These are phyloP conservation scores for Cucumis hystrix DNA, from an alignment of 306 rosid species.

Conservation along the genomic window DNA sequence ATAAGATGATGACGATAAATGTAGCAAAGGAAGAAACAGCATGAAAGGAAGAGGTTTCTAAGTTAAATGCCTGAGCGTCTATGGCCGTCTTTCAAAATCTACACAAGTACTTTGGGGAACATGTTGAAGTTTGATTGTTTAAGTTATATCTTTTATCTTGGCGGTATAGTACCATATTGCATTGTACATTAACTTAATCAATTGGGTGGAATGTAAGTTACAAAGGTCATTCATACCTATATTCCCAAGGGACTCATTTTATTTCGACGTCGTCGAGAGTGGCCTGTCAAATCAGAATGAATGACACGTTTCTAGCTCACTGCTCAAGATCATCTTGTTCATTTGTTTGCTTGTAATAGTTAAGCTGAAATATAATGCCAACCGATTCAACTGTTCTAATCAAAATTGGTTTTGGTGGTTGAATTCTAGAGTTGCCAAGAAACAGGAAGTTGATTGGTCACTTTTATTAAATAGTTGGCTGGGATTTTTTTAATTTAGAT, in stretches of 20 bases:
- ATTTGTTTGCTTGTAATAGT: not conserved
- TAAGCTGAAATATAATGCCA: not conserved
- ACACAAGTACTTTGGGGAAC: not conserved
- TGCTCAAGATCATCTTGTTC: not conserved
- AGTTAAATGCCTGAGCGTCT: not conserved
- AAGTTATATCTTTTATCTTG: not conserved
- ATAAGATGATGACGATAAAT: constrained; percentile 61
- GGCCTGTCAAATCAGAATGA: constrained; percentile 1
- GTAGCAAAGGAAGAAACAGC: constrained; percentile 9
- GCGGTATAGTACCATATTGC: constrained; percentile 1
- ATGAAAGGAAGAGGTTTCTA: not conserved
- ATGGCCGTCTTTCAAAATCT: not conserved
- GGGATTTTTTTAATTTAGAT: not conserved
- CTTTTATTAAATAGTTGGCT: not conserved
- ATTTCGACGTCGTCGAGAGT: constrained; percentile 7
- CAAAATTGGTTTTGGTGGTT: not conserved
- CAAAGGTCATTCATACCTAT: not conserved
- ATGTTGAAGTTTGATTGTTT: constrained; percentile 6
- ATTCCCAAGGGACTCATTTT: not conserved
- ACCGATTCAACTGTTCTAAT: not conserved
- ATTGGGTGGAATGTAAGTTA: constrained; percentile 2
- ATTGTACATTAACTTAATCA: not conserved
- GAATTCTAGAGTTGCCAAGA: too few relatives aligned
- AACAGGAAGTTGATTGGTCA: not conserved
- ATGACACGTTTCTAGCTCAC: not conserved